Evolutionary conservation across 169 alveolate species (phyloP).

Genomic region (Cyclospora cayetanensis): DNA sequence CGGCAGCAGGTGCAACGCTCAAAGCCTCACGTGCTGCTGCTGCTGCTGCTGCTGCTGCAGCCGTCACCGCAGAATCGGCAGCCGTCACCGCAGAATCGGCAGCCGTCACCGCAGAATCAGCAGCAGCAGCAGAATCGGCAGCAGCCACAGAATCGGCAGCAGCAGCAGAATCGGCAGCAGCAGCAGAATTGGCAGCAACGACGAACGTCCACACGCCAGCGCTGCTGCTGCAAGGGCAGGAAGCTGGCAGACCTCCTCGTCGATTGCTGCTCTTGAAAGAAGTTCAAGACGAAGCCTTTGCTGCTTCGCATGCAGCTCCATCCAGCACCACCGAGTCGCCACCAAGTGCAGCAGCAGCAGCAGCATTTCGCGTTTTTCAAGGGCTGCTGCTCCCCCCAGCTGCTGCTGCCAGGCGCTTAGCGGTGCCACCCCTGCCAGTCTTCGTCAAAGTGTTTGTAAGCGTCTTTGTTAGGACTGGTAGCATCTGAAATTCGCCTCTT

Average conservation of each 20-base stretch:
- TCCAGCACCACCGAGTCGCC: neutral
- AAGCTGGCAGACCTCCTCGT: neutral
- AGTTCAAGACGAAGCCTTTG: neutral
- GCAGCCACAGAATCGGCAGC: too few relatives aligned
- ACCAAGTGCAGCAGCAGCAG: neutral
- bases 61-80: neutral
- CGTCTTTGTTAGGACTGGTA: too few relatives aligned
- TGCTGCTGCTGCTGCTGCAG: constrained; percentile 31
- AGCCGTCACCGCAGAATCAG: too few relatives aligned
- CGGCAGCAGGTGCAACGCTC: too few relatives aligned
- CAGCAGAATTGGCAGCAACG: neutral
- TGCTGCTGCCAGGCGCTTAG: neutral
- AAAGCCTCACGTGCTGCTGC: too few relatives aligned
- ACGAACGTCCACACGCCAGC: too few relatives aligned
- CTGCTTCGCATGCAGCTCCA: neutral
- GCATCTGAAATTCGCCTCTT: too few relatives aligned
- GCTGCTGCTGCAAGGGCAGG: constrained; percentile 6
- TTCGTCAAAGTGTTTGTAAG: neutral
- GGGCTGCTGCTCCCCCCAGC: constrained; percentile 11
- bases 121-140: too few relatives aligned
- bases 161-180: neutral
- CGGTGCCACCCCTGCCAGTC: neutral
- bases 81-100: neutral
- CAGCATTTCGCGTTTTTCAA: neutral
- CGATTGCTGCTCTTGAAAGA: constrained; percentile 21